A percentile compares a stretch with the other conserved stretches of the same genome.
Conservation (phyloP, 2,329 filamentous ascomycete species). For the Pseudohalonectria lignicola region DNA sequence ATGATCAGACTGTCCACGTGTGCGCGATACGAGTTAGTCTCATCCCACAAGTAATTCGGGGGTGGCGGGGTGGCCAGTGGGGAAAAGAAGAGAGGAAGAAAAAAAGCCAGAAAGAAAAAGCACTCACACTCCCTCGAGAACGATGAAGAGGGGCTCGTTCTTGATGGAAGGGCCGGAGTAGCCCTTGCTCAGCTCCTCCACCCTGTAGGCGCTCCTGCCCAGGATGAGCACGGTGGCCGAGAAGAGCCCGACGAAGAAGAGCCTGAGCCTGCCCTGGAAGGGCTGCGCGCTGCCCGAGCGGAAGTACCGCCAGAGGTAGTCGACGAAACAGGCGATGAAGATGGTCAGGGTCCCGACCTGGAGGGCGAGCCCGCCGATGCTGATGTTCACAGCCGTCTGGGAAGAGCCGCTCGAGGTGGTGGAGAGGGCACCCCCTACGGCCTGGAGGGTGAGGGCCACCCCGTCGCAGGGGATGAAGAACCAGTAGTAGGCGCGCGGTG, state of each 20-base stretch:
- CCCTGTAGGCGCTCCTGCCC: constrained; percentile 49
- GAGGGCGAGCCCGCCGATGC: constrained; percentile 44
- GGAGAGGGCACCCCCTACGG: constrained; percentile 40
- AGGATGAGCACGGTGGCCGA: constrained; percentile 47
- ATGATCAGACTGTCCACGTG: constrained; percentile 1
- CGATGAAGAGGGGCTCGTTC: constrained; percentile 39
- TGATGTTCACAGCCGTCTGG: constrained; percentile 32
- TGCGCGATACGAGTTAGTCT: no score
- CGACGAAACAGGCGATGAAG: constrained; percentile 35
- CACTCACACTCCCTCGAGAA: constrained; percentile 35
- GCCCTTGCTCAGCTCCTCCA: constrained; percentile 53
- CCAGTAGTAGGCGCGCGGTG: constrained; percentile 28
- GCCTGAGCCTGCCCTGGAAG: constrained; percentile 20
- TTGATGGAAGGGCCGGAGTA: constrained; percentile 44
- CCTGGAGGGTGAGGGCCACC: constrained; percentile 43
- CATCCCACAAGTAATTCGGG: no score
- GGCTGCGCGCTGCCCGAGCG: constrained; percentile 5
- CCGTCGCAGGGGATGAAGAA: constrained; percentile 42
- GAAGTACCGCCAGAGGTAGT: constrained; percentile 33
- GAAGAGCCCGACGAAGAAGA: constrained; percentile 4
- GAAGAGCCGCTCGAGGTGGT: constrained; percentile 31
- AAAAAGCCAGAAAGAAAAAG: neutral
- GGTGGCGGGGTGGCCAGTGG: no score
- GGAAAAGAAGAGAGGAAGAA: neutral
- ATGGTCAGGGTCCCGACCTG: constrained; percentile 43